phyloP scores from a whole-genome alignment of 305 asterid genomes.

The Fraxinus sp. region DNA sequence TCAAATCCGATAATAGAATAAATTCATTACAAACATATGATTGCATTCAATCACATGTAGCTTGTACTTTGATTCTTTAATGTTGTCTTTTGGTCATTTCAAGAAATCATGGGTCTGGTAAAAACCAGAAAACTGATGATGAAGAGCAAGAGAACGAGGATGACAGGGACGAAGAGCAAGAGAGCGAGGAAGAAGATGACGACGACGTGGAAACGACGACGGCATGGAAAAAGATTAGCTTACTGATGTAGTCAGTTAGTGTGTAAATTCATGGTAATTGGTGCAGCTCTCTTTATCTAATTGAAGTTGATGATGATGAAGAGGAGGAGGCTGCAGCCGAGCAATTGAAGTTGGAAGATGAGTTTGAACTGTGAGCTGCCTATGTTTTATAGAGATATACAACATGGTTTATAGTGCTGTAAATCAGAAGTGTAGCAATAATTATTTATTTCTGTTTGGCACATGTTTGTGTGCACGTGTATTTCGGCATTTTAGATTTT shows the following conservation, averaged over 20 bases:
- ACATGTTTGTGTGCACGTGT: background rate
- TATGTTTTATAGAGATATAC: too few species aligned
- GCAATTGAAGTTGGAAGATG: too few species aligned
- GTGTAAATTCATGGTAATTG: background rate
- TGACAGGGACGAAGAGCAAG: conserved; percentile 23
- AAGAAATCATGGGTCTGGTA: conserved; percentile 32
- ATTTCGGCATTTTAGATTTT: background rate
- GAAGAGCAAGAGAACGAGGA: conserved; percentile 28
- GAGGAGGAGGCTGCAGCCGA: too few species aligned
- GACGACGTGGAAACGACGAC: background rate
- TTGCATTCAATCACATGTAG: background rate
- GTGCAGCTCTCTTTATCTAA: background rate
- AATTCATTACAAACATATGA: background rate
- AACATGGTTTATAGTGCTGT: too few species aligned
- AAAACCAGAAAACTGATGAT: conserved; percentile 26
- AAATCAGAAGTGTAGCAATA: background rate
- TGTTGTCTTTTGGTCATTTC: conserved; percentile 16
- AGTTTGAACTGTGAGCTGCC: too few species aligned
- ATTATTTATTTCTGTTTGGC: background rate
- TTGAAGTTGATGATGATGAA: too few species aligned
- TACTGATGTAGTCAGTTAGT: background rate
- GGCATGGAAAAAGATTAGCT: background rate
- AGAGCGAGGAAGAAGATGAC: background rate
- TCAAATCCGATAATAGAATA: background rate
- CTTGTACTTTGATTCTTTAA: background rate